These are phyloP conservation scores for Lasiosphaeria hispida DNA, from an alignment of 495 filamentous ascomycete species.

Conservation along the genomic window DNA sequence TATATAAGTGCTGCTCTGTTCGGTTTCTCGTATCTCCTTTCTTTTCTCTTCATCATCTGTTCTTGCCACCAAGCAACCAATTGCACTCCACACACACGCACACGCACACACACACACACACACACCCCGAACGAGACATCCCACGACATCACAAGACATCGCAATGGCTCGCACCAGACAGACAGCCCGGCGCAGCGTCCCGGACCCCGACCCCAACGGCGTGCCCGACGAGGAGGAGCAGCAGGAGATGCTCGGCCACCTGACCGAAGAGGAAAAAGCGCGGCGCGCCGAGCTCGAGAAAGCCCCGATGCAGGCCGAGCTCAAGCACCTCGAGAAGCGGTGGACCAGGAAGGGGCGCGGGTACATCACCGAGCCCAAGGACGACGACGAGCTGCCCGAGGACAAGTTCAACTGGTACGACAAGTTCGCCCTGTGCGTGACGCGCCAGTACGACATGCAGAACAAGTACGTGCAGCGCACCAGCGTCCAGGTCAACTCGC, in stretches of 20 bases:
- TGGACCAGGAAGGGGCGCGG: slow-evolving; percentile 14
- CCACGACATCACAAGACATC: too few species aligned
- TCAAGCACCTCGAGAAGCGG: slow-evolving; percentile 19
- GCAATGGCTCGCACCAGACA: neutral
- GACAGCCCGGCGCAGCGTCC: neutral
- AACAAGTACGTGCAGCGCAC: slow-evolving; percentile 13
- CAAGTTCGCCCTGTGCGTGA: slow-evolving; percentile 12
- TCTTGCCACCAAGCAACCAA: too few species aligned
- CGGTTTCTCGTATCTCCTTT: too few species aligned
- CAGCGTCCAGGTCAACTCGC: slow-evolving; percentile 13
- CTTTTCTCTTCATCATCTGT: too few species aligned
- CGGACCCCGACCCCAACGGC: neutral
- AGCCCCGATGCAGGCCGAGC: slow-evolving; percentile 17
- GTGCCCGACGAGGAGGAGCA: slow-evolving; percentile 13
- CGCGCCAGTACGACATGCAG: slow-evolving; percentile 6
- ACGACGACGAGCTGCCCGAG: slow-evolving; percentile 12
- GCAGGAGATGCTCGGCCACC: slow-evolving; percentile 13
- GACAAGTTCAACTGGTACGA: slow-evolving; percentile 16
- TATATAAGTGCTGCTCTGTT: too few species aligned
- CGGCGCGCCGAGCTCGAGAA: slow-evolving; percentile 15
- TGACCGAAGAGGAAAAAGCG: slow-evolving; percentile 18
- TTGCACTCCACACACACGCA: too few species aligned
- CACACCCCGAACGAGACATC: too few species aligned
- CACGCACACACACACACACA: too few species aligned
- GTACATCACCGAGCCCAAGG: slow-evolving; percentile 18